These are phyloP conservation scores for Leccinum insolens DNA, from an alignment of 1,284 basidiomycete species.

Conservation along the genomic window DNA sequence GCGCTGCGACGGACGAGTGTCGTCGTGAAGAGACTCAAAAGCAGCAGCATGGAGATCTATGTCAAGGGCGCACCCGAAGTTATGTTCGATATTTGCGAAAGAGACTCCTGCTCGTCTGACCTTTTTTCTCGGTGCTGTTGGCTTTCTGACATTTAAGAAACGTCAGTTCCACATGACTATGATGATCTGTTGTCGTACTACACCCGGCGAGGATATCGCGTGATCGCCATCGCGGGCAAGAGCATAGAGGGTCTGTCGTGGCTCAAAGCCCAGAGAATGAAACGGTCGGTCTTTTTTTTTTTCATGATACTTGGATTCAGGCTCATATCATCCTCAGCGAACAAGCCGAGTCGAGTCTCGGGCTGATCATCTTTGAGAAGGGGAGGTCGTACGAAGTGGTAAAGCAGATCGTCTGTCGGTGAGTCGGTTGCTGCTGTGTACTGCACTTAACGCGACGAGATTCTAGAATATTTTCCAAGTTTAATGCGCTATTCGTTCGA, in stretches of 20 bases:
- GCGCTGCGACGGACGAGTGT: conserved; percentile 96
- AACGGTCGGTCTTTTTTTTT: conserved; percentile 58
- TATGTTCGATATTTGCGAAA: conserved; percentile 94
- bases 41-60: conserved; percentile 95
- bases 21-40: conserved; percentile 94
- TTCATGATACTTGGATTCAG: conserved; percentile 3
- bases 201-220: conserved; percentile 95
- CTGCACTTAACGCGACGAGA: too few relatives aligned
- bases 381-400: too few relatives aligned
- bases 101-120: conserved; percentile 72
- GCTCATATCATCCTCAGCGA: conserved; percentile 57
- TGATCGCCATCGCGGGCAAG: conserved; percentile 98
- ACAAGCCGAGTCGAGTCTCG: conserved; percentile 86
- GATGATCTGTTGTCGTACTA: conserved; percentile 97
- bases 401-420: too few relatives aligned
- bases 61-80: conserved; percentile 99
- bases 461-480: too few relatives aligned
- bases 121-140: conserved; percentile 1
- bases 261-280: conserved; percentile 97
- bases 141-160: conserved; percentile 10
- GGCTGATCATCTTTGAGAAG: conserved; percentile 98
- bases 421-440: too few relatives aligned
- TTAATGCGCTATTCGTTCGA: too few relatives aligned
- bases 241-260: conserved; percentile 92
- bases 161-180: conserved; percentile 91